A percentile compares a stretch with the other conserved stretches of the same genome.
These are phyloP conservation scores for Rhizopogon vesiculosus DNA, from an alignment of 768 basidiomycete species.

Conservation along the genomic window DNA sequence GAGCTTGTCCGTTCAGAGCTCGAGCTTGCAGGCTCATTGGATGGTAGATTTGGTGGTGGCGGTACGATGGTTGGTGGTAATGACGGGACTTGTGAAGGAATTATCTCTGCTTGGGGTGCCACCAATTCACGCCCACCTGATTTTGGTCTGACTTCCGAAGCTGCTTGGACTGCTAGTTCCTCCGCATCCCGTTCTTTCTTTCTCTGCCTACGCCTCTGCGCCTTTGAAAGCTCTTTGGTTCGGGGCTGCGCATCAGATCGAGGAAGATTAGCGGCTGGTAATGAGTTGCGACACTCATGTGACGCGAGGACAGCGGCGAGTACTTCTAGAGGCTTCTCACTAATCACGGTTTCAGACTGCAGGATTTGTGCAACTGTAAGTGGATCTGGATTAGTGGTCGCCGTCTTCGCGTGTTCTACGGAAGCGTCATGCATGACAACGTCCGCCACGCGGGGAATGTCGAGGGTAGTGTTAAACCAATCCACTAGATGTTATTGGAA, in stretches of 20 bases:
- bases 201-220: not conserved
- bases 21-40: not conserved
- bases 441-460: constrained; percentile 10
- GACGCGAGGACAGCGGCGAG: not conserved
- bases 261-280: not conserved
- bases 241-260: not conserved
- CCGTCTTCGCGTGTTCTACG: not conserved
- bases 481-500: constrained; percentile 15
- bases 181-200: not conserved
- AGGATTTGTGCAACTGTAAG: no score
- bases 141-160: not conserved
- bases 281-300: not conserved
- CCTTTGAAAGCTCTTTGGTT: not conserved
- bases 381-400: not conserved
- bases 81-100: not conserved
- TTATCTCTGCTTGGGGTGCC: not conserved
- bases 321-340: not conserved
- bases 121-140: not conserved
- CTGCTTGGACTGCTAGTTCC: not conserved
- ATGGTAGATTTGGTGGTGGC: not conserved
- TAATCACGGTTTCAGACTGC: not conserved
- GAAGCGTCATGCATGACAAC: constrained; percentile 6
- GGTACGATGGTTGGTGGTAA: not conserved
- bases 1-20: not conserved
- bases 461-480: constrained; percentile 17